Evolutionary conservation across 345 rosid genomes (phyloP).

Genomic region (thale cress (Arabidopsis thaliana)): TAIR10.1 NC_003076.8:3492001-3492500

Average conservation of each 20-base stretch:
- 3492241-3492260: constrained; percentile 63
- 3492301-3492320: constrained; percentile 35
- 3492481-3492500: neutral
- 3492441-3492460: constrained; percentile 14
- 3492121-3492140: constrained; percentile 18
- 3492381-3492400: neutral
- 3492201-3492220: constrained; percentile 48
- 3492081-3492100: neutral
- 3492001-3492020: constrained; percentile 74
- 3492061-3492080: neutral
- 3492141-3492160: constrained; percentile 23
- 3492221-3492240: constrained; percentile 77
- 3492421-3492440: neutral
- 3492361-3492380: neutral
- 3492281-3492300: constrained; percentile 86
- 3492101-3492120: constrained; percentile 10
- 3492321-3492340: constrained; percentile 13
- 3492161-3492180: neutral
- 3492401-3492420: neutral
- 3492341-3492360: neutral
- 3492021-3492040: constrained; percentile 66
- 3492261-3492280: constrained; percentile 61
- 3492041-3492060: constrained; percentile 18
- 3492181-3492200: constrained; percentile 12
- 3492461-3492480: constrained; percentile 6